Evolutionary conservation across 78 protist genomes (phyloP), one percentile per base, ranked within the genome.

Genomic region (slime mould (Dictyostelium discoideum)): DNA sequence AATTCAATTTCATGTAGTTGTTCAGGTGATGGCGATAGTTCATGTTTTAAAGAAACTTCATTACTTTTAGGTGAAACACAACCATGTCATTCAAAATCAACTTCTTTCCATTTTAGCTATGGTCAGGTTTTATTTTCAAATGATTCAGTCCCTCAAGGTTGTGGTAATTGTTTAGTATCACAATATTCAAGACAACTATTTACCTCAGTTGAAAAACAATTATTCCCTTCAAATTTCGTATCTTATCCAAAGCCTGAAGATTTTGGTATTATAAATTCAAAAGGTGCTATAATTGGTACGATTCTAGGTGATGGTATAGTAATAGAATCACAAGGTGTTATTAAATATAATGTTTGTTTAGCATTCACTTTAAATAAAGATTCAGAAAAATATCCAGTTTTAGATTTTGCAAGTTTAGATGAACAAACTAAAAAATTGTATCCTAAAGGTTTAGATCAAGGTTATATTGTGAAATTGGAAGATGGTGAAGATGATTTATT

Each of bases 1-100:
- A 32, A 65, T 11, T 79, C 86, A 4, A 87, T 87, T 5, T 39
- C 93, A 2, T 87, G 93, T 50, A 79, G 84, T 44, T 87, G 93
- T 37, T 63, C 86, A 20, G 63, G 24, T 2, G 74, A 54, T 22
- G 86, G 81, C 24, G 54, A 48, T 65, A 40, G 24, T 37, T 76
- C 5, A 42, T 87, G 93, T 16, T 87, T 87, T 32, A 29, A 84
- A 37, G 65, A 84, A 16, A 60, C 86, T 5, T 37, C 85, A 13
- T 26, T 79, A 3, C 22, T 87, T 5, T 40, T 87, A 1, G 93
- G 93, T 67, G 24, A 79, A 44, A 42, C 86, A 0, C 32, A 80
- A 22, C 84, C 93, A 40, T 87, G 93, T 46, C 11, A n/a, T 60
- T 40, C 26, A 3, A 24, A 72, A 39, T 24, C 11, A 11, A 20